A percentile compares a stretch with the other conserved stretches of the same genome.
phyloP scores from a whole-genome alignment of 2,329 filamentous ascomycete genomes.

The Exophiala phaeomuriformis region DNA sequence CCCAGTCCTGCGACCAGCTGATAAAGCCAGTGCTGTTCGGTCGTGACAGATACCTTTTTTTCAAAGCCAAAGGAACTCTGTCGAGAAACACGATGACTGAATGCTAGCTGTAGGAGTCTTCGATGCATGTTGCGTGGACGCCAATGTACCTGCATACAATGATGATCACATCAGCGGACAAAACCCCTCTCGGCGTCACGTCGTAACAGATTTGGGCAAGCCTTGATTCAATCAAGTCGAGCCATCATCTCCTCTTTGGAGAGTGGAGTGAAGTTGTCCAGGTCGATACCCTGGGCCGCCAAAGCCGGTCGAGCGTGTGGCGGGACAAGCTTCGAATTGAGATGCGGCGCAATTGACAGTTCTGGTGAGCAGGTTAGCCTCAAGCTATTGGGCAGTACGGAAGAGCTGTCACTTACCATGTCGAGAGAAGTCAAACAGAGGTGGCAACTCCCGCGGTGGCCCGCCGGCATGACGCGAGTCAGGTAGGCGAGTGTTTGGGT shows the following conservation, averaged over 20 bases:
- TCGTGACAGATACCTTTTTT: conserved; percentile 17
- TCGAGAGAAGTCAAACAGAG: conserved; percentile 84
- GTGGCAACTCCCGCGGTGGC: conserved; percentile 71
- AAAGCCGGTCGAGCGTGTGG: conserved; percentile 69
- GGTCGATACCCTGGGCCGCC: conserved; percentile 71
- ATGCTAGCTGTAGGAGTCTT: conserved; percentile 26
- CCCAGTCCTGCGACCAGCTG: conserved; percentile 12
- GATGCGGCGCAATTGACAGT: conserved; percentile 83
- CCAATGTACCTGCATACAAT: conserved; percentile 19
- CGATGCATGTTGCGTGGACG: conserved; percentile 12
- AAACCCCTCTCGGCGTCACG: conserved; percentile 35
- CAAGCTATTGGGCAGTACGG: conserved; percentile 4
- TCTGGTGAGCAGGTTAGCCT: conserved; percentile 48
- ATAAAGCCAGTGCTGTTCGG: conserved; percentile 17
- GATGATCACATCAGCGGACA: conserved; percentile 27
- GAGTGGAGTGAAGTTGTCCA: conserved; percentile 88
- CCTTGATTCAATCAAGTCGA: conserved; percentile 72
- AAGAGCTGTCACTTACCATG: conserved; percentile 61
- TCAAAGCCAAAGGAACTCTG: conserved; percentile 15
- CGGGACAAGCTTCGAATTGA: conserved; percentile 85
- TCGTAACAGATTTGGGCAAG: conserved; percentile 31
- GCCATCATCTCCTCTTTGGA: conserved; percentile 96
- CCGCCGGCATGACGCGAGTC: conserved; percentile 87
- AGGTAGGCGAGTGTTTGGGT: conserved; percentile 81
- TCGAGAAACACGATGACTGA: conserved; percentile 29